Evolutionary conservation across 352 stramenopile species (phyloP).

Genomic region (Pythium dissimile): DNA sequence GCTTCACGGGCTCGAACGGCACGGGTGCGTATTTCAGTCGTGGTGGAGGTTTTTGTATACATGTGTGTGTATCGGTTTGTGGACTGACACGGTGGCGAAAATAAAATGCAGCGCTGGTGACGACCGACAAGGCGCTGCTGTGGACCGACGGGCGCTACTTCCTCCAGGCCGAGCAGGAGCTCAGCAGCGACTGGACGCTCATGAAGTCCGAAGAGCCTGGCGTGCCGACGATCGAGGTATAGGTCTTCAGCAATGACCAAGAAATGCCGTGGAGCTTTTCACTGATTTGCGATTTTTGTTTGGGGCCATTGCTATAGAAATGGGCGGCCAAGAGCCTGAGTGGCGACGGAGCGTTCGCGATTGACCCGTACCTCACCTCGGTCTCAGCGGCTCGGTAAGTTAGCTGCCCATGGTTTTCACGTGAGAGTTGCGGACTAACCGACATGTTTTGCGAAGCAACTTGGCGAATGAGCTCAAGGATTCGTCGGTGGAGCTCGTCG

Average conservation of each 20-base stretch:
- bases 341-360: conserved; percentile 79
- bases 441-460: too few relatives aligned
- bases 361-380: conserved; percentile 95
- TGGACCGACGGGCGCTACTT: conserved; percentile 99
- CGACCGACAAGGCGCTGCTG: conserved; percentile 84
- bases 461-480: conserved; percentile 66
- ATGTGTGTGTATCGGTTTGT: background rate
- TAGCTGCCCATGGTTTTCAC: too few relatives aligned
- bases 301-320: conserved; percentile 33
- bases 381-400: conserved; percentile 72
- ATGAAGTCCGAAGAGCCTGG: conserved; percentile 94
- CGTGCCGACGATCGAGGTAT: conserved; percentile 90
- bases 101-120: conserved; percentile 60
- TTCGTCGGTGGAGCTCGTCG: conserved; percentile 65
- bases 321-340: conserved; percentile 68
- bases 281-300: background rate
- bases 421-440: too few relatives aligned
- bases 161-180: conserved; percentile 93
- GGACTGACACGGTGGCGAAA: background rate
- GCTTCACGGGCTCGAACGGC: conserved; percentile 97
- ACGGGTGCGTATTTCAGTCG: conserved; percentile 53
- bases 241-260: too few relatives aligned
- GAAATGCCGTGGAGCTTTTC: too few relatives aligned
- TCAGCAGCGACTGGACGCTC: conserved; percentile 93
- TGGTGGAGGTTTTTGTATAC: background rate